Conservation (phyloP, 352 stramenopile genomes). For the Globisporangium carolinianum region DNA sequence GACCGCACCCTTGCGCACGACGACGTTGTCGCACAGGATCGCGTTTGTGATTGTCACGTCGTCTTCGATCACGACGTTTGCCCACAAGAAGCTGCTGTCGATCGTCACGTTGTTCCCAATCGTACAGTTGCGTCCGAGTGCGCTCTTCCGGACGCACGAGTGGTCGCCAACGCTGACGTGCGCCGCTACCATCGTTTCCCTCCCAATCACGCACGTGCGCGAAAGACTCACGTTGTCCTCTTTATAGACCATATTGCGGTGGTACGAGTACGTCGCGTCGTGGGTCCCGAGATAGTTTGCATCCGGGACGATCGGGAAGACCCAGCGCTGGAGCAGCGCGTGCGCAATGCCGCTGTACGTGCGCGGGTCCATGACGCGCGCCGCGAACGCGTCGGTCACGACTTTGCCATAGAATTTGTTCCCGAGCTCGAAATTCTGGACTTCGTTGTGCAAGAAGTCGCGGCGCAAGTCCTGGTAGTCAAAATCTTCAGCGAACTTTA, state of each 20-base stretch:
- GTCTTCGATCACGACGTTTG: constrained; percentile 77
- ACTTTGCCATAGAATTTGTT: constrained; percentile 96
- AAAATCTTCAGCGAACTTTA: constrained; percentile 97
- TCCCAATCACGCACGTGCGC: constrained; percentile 52
- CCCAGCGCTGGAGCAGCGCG: constrained; percentile 93
- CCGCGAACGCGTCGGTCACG: constrained; percentile 90
- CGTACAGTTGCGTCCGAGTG: constrained; percentile 60
- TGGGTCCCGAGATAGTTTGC: constrained; percentile 67
- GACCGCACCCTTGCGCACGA: constrained; percentile 58
- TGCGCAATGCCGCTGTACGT: constrained; percentile 91
- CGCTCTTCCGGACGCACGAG: constrained; percentile 47
- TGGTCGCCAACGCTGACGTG: constrained; percentile 49
- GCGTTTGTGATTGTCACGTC: constrained; percentile 61
- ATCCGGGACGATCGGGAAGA: constrained; percentile 95
- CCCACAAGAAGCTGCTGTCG: constrained; percentile 76
- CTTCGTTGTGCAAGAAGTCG: constrained; percentile 96
- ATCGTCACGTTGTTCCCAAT: constrained; percentile 73
- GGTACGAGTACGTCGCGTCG: constrained; percentile 65
- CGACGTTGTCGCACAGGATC: constrained; percentile 82
- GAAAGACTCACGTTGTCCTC: constrained; percentile 60
- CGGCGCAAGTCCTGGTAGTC: constrained; percentile 95
- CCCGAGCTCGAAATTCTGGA: constrained; percentile 96
- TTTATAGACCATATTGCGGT: constrained; percentile 82
- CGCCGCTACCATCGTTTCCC: constrained; percentile 70
- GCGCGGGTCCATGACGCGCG: constrained; percentile 90